These are phyloP conservation scores for Thielaviopsis musarum DNA, from an alignment of 2,329 filamentous ascomycete species.

Conservation along the genomic window DNA sequence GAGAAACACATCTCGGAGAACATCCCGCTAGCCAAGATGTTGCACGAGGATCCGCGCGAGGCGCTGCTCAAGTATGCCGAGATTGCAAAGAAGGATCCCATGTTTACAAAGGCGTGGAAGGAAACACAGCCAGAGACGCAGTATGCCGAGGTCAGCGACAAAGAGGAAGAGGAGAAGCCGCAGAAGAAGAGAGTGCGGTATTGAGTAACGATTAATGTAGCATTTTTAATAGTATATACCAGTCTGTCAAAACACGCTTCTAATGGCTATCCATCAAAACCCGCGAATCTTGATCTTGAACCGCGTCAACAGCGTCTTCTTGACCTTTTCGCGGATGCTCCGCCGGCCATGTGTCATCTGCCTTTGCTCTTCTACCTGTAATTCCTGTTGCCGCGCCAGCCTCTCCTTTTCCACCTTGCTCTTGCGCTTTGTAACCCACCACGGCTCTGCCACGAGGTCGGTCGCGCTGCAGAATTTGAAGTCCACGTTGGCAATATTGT, in stretches of 20 bases:
- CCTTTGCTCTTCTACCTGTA: background rate
- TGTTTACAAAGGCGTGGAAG: constrained; percentile 90
- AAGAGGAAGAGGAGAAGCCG: constrained; percentile 51
- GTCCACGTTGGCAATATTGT: background rate
- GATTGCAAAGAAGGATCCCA: constrained; percentile 76
- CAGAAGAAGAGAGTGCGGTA: constrained; percentile 47
- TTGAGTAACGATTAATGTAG: constrained; percentile 16
- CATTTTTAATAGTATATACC: background rate
- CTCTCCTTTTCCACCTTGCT: background rate
- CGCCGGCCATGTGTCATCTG: background rate
- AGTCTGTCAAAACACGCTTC: background rate
- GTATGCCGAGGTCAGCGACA: constrained; percentile 78
- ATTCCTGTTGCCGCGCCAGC: background rate
- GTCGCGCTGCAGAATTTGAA: constrained; percentile 1
- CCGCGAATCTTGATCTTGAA: background rate
- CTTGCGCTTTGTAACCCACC: background rate
- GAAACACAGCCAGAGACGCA: constrained; percentile 83
- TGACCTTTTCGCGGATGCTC: background rate
- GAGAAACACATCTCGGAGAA: constrained; percentile 75
- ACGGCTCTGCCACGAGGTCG: background rate
- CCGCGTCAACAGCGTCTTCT: background rate
- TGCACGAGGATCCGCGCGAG: constrained; percentile 90
- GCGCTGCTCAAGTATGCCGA: constrained; percentile 90
- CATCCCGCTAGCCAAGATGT: constrained; percentile 77
- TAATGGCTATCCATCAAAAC: background rate